Conservation (phyloP, 176 grass and related monocot species). For the Zoysia japonica region DNA sequence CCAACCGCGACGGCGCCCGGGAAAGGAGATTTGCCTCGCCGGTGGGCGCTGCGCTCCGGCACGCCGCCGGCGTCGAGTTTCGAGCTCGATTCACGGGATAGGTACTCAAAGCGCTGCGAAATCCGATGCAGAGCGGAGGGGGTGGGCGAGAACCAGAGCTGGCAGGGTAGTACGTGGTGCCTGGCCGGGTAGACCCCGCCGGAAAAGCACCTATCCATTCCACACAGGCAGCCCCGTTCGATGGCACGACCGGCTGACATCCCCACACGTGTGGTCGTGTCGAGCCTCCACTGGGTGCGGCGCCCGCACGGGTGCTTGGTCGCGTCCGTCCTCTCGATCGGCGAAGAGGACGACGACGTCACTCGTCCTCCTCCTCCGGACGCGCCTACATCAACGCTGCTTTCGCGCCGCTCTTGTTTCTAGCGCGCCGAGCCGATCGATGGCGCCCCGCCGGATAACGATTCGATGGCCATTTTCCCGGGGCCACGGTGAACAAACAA, state of each 20-base stretch:
- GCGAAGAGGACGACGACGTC: background rate
- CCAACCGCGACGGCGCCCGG: too few species aligned
- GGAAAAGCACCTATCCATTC: background rate
- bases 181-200: background rate
- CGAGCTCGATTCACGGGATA: background rate
- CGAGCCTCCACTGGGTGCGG: background rate
- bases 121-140: background rate
- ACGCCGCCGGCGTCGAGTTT: background rate
- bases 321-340: background rate
- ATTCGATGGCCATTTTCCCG: background rate
- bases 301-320: conserved; percentile 37
- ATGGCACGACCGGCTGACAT: conserved; percentile 34
- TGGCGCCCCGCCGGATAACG: background rate
- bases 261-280: conserved; percentile 40
- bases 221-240: background rate
- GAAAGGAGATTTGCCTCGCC: background rate
- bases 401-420: conserved; percentile 20
- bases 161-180: background rate
- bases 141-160: background rate
- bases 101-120: background rate
- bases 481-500: background rate
- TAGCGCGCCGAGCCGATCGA: background rate
- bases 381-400: conserved; percentile 22
- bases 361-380: conserved; percentile 2
- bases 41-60: background rate